Conservation (phyloP, 805 yeast genomes). For the Wickerhamiella hasegawae region DNA sequence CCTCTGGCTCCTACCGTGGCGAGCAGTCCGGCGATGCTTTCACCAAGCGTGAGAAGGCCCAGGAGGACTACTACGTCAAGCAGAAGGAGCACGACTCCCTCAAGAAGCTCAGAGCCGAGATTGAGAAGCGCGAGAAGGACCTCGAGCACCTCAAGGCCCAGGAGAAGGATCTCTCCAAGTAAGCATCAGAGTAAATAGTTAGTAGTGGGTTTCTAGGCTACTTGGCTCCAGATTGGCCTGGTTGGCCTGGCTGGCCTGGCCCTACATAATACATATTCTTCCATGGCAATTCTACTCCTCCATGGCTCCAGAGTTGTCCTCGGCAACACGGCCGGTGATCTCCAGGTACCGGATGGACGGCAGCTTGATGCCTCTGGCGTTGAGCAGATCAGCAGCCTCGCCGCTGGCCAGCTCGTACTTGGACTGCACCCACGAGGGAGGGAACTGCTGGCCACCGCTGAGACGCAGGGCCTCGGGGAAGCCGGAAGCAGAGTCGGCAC, state of each 20-base stretch:
- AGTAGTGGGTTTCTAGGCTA: too few species aligned
- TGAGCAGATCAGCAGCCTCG: constrained; percentile 19
- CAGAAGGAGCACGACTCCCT: constrained; percentile 75
- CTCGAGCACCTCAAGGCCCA: constrained; percentile 15
- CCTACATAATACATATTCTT: too few species aligned
- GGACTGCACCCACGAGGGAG: constrained; percentile 81
- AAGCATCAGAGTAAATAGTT: too few species aligned
- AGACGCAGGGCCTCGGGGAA: constrained; percentile 50
- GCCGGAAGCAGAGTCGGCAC: constrained; percentile 23
- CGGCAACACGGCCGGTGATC: constrained; percentile 7
- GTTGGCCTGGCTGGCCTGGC: too few species aligned
- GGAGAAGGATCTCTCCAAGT: constrained; percentile 12
- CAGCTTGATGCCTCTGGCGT: constrained; percentile 15
- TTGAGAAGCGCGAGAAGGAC: constrained; percentile 18
- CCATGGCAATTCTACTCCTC: too few species aligned
- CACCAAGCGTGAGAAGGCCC: constrained; percentile 83
- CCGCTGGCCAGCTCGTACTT: constrained; percentile 42
- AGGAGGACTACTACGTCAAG: constrained; percentile 76
- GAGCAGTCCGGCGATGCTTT: constrained; percentile 44
- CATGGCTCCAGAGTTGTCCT: neutral
- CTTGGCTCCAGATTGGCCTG: too few species aligned
- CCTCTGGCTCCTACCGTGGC: constrained; percentile 46
- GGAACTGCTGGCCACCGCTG: constrained; percentile 58
- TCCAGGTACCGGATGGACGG: constrained; percentile 21
- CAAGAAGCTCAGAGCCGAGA: constrained; percentile 34